These are phyloP conservation scores for Rhizoclosmatium globosum DNA, from an alignment of 192 early-diverging fungal genomes.

Conservation along the genomic window DNA sequence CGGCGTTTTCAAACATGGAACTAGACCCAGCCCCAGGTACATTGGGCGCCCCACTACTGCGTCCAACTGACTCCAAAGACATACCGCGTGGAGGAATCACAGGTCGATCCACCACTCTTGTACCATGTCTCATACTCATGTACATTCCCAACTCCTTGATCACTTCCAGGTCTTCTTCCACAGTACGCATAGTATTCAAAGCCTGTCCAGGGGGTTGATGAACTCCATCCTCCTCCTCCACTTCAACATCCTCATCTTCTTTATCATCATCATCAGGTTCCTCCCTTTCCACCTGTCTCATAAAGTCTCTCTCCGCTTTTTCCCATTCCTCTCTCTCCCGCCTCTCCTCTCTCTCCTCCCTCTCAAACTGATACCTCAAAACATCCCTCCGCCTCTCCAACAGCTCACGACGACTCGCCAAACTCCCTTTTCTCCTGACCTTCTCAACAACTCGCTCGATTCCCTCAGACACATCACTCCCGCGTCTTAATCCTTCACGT, in stretches of 20 bases:
- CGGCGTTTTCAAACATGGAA: no score
- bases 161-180: conserved; percentile 10
- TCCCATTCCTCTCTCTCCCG: no score
- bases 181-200: conserved; percentile 19
- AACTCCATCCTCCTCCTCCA: background rate
- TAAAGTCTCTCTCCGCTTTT: background rate
- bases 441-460: no score
- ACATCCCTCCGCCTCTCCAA: no score
- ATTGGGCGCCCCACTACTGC: background rate
- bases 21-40: no score
- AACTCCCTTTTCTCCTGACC: no score
- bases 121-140: background rate
- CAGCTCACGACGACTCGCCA: background rate
- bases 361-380: no score
- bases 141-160: conserved; percentile 14
- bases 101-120: background rate
- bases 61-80: background rate
- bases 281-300: background rate
- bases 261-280: background rate
- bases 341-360: no score
- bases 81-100: background rate
- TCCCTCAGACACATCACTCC: no score
- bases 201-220: conserved; percentile 3
- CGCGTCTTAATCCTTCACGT: background rate
- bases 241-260: background rate